These are phyloP conservation scores for Dipodascopsis tothii DNA, from an alignment of 805 yeast species.

Conservation along the genomic window DNA sequence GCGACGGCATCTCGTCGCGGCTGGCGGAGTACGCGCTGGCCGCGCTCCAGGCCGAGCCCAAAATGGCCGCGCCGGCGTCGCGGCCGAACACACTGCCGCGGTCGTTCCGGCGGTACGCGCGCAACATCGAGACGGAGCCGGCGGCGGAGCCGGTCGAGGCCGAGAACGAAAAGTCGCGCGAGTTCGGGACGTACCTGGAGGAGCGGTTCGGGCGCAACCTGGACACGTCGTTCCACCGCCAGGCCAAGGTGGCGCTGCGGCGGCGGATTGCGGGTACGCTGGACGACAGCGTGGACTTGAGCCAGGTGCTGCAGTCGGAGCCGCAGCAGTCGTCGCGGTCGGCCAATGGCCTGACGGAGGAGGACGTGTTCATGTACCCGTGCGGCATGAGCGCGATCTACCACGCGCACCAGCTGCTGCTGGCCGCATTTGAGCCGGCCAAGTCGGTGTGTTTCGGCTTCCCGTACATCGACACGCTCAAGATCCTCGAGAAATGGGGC, in stretches of 20 bases:
- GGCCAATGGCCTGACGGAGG: conserved; percentile 36
- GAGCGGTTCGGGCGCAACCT: conserved; percentile 86
- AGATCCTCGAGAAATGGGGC: conserved; percentile 81
- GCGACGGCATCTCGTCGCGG: conserved; percentile 92
- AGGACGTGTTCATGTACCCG: conserved; percentile 77
- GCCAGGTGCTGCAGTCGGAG: conserved; percentile 15
- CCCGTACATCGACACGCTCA: conserved; percentile 89
- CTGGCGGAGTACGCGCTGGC: conserved; percentile 75
- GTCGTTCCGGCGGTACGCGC: conserved; percentile 16
- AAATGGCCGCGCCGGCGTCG: conserved; percentile 3
- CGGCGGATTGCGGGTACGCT: conserved; percentile 67
- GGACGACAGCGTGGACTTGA: conserved; percentile 33
- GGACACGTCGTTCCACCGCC: conserved; percentile 64
- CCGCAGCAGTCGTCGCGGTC: conserved; percentile 16
- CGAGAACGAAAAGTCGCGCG: conserved; percentile 18
- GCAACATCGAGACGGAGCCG: conserved; percentile 2
- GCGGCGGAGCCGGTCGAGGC: conserved; percentile 11
- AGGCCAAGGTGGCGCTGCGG: conserved; percentile 63
- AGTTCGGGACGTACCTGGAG: conserved; percentile 41
- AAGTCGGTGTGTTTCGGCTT: conserved; percentile 92
- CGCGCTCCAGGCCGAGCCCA: conserved; percentile 17
- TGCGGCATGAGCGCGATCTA: conserved; percentile 91
- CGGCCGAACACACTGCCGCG: conserved; percentile 7
- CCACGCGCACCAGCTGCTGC: conserved; percentile 53
- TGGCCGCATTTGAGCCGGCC: conserved; percentile 24